phyloP scores from a whole-genome alignment of 2,329 filamentous ascomycete species.

The Colletotrichum coccodes region DNA sequence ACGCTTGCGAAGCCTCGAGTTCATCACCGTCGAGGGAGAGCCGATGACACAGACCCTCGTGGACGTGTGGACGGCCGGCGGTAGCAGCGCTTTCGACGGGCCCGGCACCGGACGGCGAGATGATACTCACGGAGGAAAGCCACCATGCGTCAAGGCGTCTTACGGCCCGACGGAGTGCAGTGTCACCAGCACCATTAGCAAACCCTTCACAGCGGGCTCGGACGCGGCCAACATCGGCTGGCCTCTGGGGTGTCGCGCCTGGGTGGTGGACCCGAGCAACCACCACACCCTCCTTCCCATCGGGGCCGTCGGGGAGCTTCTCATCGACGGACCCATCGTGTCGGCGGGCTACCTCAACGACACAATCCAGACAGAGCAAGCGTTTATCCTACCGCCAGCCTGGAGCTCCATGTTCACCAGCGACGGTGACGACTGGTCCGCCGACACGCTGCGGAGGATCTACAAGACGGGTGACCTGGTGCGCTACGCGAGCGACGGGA shows the following conservation, averaged over 20 bases:
- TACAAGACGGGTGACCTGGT: background rate
- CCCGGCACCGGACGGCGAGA: no score
- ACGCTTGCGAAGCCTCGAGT: no score
- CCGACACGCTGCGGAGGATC: background rate
- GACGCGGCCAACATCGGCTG: conserved; percentile 31
- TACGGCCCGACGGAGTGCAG: no score
- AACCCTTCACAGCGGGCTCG: no score
- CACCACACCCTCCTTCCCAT: conserved; percentile 34
- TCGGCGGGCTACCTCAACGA: conserved; percentile 66
- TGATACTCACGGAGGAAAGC: no score
- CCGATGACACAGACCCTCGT: conserved; percentile 45
- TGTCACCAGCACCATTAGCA: no score
- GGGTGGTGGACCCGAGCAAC: conserved; percentile 31
- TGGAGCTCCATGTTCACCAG: background rate
- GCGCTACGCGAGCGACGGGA: background rate
- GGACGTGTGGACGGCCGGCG: no score
- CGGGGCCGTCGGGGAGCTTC: conserved; percentile 36
- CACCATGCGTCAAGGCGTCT: no score
- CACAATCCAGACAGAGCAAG: background rate
- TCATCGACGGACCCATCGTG: conserved; percentile 40
- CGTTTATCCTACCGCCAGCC: background rate
- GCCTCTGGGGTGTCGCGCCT: conserved; percentile 23
- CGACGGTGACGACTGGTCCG: background rate
- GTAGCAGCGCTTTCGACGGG: no score
- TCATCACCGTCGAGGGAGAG: no score